Evolutionary conservation across 306 rosid species (phyloP).

Genomic region (Benincasa hispida): DNA sequence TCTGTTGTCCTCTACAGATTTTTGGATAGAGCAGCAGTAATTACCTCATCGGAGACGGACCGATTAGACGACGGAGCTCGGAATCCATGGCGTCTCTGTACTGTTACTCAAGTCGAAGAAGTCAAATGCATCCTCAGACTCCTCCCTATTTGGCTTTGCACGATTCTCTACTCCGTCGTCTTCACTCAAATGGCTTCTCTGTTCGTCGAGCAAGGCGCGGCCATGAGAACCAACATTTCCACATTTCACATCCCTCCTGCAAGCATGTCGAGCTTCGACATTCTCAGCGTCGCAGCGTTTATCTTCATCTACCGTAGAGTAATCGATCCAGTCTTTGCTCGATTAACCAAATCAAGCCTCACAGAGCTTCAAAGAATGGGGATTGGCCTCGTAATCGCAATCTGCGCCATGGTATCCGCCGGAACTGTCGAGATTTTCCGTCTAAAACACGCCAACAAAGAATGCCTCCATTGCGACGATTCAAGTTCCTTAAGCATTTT

Average conservation of each 20-base stretch:
- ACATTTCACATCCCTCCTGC: slow-evolving; percentile 66
- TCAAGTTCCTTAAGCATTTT: slow-evolving; percentile 51
- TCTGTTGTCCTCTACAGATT: slow-evolving; percentile 24
- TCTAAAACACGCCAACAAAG: slow-evolving; percentile 19
- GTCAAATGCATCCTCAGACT: slow-evolving; percentile 65
- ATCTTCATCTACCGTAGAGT: slow-evolving; percentile 49
- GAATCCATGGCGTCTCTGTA: slow-evolving; percentile 50
- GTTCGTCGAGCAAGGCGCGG: slow-evolving; percentile 79
- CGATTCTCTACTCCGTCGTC: slow-evolving; percentile 63
- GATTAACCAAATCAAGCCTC: slow-evolving; percentile 25
- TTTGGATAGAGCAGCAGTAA: slow-evolving; percentile 61
- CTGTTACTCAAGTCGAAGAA: slow-evolving; percentile 72
- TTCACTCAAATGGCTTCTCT: slow-evolving; percentile 87
- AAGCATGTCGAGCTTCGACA: slow-evolving; percentile 80
- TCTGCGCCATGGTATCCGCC: slow-evolving; percentile 53
- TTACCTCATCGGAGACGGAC: slow-evolving; percentile 27
- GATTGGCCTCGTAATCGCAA: slow-evolving; percentile 55
- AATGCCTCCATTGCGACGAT: slow-evolving; percentile 23
- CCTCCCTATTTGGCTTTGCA: slow-evolving; percentile 74
- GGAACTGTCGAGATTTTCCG: slow-evolving; percentile 50
- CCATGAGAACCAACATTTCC: slow-evolving; percentile 47
- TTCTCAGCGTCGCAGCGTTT: slow-evolving; percentile 53
- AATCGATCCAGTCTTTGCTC: slow-evolving; percentile 31
- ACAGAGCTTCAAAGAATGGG: slow-evolving; percentile 78
- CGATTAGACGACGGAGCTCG: slow-evolving; percentile 11